Evolutionary conservation across 768 basidiomycete genomes (phyloP).

Genomic region (Phanerochaete carnosa): DNA sequence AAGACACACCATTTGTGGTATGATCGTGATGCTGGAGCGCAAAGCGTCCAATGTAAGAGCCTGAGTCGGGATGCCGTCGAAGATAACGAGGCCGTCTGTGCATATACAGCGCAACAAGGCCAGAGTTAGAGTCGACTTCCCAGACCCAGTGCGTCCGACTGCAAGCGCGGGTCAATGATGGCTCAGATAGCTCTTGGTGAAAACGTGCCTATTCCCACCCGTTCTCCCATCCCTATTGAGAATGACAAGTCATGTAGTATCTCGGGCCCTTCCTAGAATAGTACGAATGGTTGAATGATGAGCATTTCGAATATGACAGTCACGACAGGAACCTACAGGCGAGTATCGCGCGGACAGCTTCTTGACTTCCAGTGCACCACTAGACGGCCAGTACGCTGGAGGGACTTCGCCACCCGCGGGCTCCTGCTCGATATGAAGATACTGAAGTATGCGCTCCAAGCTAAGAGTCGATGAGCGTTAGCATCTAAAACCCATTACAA

Average conservation of each 20-base stretch:
- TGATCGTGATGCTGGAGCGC: constrained; percentile 53
- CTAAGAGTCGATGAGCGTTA: constrained; percentile 20
- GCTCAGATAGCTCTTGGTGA: not conserved
- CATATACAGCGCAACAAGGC: constrained; percentile 54
- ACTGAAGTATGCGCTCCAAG: constrained; percentile 49
- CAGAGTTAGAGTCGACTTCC: constrained; percentile 42
- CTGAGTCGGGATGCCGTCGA: constrained; percentile 45
- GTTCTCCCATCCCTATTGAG: constrained; percentile 50
- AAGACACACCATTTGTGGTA: constrained; percentile 46
- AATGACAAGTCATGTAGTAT: constrained; percentile 52
- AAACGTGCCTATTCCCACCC: constrained; percentile 49
- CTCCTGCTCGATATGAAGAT: constrained; percentile 55
- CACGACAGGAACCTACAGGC: too few species aligned
- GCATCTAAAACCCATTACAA: constrained; percentile 17
- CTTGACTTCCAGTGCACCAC: constrained; percentile 48
- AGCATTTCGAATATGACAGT: not conserved
- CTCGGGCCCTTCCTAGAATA: constrained; percentile 44
- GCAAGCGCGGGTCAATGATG: not conserved
- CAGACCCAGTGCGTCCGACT: constrained; percentile 60
- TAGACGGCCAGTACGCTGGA: constrained; percentile 63
- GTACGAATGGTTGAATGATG: not conserved
- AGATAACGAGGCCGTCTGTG: constrained; percentile 49
- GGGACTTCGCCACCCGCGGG: constrained; percentile 39
- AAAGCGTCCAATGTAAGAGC: constrained; percentile 51
- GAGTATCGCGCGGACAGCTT: constrained; percentile 50